phyloP scores from a whole-genome alignment of 2,329 filamentous ascomycete genomes.

The Atkinsonella hypoxylon region DNA sequence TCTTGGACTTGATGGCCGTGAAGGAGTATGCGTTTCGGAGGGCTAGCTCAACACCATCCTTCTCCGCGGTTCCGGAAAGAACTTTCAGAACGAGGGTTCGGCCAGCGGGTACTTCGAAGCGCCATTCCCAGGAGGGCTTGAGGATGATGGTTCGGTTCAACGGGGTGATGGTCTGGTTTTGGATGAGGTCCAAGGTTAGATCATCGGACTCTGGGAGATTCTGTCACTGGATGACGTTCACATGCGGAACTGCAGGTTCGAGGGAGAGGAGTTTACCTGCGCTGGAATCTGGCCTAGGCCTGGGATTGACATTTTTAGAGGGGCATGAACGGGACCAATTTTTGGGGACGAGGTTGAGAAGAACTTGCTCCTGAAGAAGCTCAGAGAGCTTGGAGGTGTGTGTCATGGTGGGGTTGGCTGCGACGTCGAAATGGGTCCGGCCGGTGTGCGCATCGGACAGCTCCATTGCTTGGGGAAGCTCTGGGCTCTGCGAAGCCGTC shows the following conservation, averaged over 20 bases:
- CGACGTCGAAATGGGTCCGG: too few species aligned
- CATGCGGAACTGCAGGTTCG: neutral
- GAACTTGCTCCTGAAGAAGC: neutral
- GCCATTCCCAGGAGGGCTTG: constrained; percentile 60
- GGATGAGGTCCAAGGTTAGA: neutral
- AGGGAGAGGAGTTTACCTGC: constrained; percentile 27
- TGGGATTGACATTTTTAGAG: constrained; percentile 54
- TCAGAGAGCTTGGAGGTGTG: neutral
- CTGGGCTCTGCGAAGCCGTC: too few species aligned
- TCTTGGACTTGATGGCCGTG: constrained; percentile 68
- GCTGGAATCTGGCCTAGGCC: constrained; percentile 57
- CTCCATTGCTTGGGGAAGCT: too few species aligned
- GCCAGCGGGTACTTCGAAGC: constrained; percentile 55
- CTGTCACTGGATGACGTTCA: neutral
- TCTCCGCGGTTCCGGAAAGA: constrained; percentile 71
- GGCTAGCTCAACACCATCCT: constrained; percentile 90
- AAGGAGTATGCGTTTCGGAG: constrained; percentile 71
- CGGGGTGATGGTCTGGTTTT: constrained; percentile 21
- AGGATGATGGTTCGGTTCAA: constrained; percentile 39
- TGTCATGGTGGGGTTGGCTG: neutral
- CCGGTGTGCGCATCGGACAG: too few species aligned
- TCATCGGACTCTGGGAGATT: neutral
- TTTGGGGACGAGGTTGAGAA: neutral
- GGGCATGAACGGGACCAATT: constrained; percentile 19
- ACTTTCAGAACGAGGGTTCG: constrained; percentile 44